Evolutionary conservation across 768 basidiomycete genomes (phyloP), one percentile per base, ranked within the genome.

Genomic region (Amanita polypyramis): DNA sequence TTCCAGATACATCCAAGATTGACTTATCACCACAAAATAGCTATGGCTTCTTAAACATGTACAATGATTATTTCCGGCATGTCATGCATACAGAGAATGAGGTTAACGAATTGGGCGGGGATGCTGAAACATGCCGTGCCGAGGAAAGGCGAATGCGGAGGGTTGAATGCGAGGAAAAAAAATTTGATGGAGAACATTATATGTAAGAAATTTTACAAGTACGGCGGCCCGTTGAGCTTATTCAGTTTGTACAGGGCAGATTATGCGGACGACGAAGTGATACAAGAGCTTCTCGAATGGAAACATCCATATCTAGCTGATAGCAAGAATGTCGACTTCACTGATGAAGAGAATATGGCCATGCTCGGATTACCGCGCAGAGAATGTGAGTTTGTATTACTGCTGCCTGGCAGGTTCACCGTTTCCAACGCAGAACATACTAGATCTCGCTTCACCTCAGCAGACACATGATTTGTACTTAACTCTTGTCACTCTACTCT

Each of bases 151-250:
- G 78, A 23, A 54, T 51, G 35, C 69, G 67, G 50, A 75, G 87
- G 41, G 53, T 77, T 9, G 60, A 65, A 47, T 80, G 79, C 52
- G 89, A 91, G 60, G 70, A 90, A 33, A 69, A 73, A 25, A 90
- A 89, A 63, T 93, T 82, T 75, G 82, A 91, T 55, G 80, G 79
- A 56, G 87, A 90, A 56, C 70, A 91, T 64, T 92, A 91, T 60
- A 81, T 89, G 89, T 89, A 62, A 45, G 77, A 35, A 15, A 25
- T 12, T 29, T 19, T 33, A 19, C 5, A 30, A 39, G 25, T 12
- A 6, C 29, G 36, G 25, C 7, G 14, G 20, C 12, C 10, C 32
- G 50, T 29, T 42, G n/a, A 9, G 46, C 51, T 36, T 39, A 51
- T 40, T 36, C 54, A 27, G 3, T 27, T 27, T 19, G 52, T 36